Conservation (phyloP, 192 early-diverging fungal species). For the Coemansia reversa region DNA sequence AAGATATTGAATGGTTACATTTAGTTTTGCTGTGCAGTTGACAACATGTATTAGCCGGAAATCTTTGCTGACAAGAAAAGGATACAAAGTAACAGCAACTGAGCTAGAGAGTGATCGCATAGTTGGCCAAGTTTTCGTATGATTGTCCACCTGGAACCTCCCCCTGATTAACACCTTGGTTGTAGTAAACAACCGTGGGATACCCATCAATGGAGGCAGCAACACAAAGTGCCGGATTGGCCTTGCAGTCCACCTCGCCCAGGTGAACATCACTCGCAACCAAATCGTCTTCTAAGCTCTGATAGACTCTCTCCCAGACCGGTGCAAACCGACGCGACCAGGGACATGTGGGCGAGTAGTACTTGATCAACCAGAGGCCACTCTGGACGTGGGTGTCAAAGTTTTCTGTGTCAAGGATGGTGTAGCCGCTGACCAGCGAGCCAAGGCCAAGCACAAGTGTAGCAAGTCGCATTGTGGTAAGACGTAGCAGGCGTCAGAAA, state of each 20-base stretch:
- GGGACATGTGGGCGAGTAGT: slow-evolving; percentile 52
- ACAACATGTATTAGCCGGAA: too few relatives aligned
- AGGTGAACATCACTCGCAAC: slow-evolving; percentile 36
- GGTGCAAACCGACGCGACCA: slow-evolving; percentile 54
- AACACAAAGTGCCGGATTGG: slow-evolving; percentile 40
- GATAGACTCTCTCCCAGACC: slow-evolving; percentile 51
- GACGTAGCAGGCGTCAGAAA: not conserved
- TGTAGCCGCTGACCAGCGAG: slow-evolving; percentile 43
- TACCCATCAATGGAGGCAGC: slow-evolving; percentile 45
- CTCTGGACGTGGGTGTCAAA: slow-evolving; percentile 38
- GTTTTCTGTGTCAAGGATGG: slow-evolving; percentile 39
- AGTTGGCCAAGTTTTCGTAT: slow-evolving; percentile 27
- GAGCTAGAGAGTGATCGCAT: not conserved
- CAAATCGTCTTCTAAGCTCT: slow-evolving; percentile 31
- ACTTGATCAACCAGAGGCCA: slow-evolving; percentile 54
- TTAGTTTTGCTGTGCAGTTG: too few relatives aligned
- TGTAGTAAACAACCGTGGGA: slow-evolving; percentile 48
- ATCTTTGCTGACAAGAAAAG: not conserved
- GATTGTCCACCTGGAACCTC: slow-evolving; percentile 52
- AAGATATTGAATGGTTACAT: too few relatives aligned
- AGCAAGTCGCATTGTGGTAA: slow-evolving; percentile 25
- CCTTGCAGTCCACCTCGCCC: slow-evolving; percentile 54
- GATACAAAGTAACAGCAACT: not conserved
- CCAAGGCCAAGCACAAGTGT: slow-evolving; percentile 24
- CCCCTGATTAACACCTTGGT: slow-evolving; percentile 44